phyloP scores from a whole-genome alignment of 2,329 filamentous ascomycete genomes.

The Nigrospora sphaerica region DNA sequence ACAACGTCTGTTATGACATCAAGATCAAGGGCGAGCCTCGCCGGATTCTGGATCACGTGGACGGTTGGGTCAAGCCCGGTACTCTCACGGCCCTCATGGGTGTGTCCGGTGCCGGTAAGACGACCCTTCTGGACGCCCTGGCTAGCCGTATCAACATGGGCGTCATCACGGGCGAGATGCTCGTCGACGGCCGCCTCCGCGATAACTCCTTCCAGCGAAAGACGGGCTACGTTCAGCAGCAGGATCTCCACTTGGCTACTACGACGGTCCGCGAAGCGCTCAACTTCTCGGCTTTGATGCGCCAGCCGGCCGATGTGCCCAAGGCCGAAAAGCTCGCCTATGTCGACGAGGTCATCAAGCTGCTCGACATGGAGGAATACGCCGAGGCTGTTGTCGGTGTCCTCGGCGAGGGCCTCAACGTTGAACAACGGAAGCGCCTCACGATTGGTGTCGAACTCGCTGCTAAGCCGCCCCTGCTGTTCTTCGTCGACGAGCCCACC shows the following conservation, averaged over 20 bases:
- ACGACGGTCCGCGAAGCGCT: constrained; percentile 84
- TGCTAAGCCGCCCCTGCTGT: constrained; percentile 79
- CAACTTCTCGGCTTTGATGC: constrained; percentile 76
- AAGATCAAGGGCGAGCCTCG: constrained; percentile 69
- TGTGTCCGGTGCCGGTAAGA: constrained; percentile 83
- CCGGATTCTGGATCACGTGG: constrained; percentile 72
- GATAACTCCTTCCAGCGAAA: constrained; percentile 81
- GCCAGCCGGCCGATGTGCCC: constrained; percentile 70
- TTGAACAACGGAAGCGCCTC: constrained; percentile 65
- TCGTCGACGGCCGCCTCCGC: constrained; percentile 53
- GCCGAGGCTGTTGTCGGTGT: constrained; percentile 88
- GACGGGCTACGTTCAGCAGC: constrained; percentile 85
- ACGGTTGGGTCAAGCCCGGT: constrained; percentile 88
- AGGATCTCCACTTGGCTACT: constrained; percentile 78
- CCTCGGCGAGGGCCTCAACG: constrained; percentile 76
- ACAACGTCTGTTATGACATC: constrained; percentile 65
- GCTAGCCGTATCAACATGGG: constrained; percentile 80
- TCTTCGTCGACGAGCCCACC: constrained; percentile 93
- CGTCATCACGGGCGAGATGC: constrained; percentile 76
- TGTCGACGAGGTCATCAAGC: constrained; percentile 83
- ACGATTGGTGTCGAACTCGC: constrained; percentile 96
- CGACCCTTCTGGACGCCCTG: constrained; percentile 76
- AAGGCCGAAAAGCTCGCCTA: constrained; percentile 75
- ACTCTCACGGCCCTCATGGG: constrained; percentile 85
- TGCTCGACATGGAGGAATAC: constrained; percentile 84